Evolutionary conservation across 1,139 yeast genomes (phyloP), one percentile per base, ranked within the genome.

Genomic region (Candida glucosophila): DNA sequence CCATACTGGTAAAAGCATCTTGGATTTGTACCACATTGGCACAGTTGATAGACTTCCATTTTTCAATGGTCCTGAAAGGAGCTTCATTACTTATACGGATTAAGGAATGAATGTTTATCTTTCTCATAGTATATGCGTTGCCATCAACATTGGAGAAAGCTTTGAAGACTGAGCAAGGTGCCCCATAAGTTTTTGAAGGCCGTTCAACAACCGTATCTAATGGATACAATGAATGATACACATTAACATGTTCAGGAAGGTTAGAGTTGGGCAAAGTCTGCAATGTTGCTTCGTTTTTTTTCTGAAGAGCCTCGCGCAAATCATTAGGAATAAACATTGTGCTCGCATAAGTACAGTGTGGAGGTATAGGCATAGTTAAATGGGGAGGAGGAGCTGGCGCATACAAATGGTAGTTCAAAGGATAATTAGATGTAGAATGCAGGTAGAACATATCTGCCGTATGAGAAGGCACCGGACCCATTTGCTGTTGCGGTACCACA

Each of bases 341-440:
- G 32, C 72, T 72, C 4, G 78, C 72, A 22, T 72, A 73, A 25
- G 85, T 68, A 51, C 85, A 88, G 47, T 85, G 74, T 2, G 81
- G 72, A 22, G 71, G 67, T 34, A 79, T 55, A 4, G 77, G 76
- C 6, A 71, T 52, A 12, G 67, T 60, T 31, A 74, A 52, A 36
- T 81, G 73, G 15, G 88, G 88, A 4, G 93, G 92, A 3, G 94
- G 83, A 12, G 73, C 71, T 2, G 97, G 96, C 0, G 96, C 93
- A 51, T 88, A 88, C 25, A 86, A 55, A 51, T 88, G 95, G 45
- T 83, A 82, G 43, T 86, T 90, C 25, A 85, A 58, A 2, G 95
- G 90, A 39, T 63, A 78, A 4, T 44, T 31, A 12, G 47, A 35
- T 15, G 36, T 19, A 12, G 31, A 46, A 14, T 40, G 47, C 23